A percentile compares a stretch with the other conserved stretches of the same genome.
These are phyloP conservation scores for Nectriaceae sp. DNA, from an alignment of 2,329 filamentous ascomycete species.

Conservation along the genomic window DNA sequence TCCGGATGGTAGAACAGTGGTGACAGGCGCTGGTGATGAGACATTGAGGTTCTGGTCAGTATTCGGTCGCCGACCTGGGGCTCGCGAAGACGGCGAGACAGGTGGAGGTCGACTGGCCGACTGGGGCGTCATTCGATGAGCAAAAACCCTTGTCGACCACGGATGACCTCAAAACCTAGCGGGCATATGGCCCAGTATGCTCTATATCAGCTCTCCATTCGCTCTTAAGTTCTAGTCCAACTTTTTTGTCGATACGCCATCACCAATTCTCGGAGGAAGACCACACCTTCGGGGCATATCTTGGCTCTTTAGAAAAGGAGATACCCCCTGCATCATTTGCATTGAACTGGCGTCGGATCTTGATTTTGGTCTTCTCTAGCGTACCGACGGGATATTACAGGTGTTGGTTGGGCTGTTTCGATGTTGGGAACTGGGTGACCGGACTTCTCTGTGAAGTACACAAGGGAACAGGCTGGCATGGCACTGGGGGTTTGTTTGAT, in stretches of 20 bases:
- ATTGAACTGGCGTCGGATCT: conserved; percentile 33
- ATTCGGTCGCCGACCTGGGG: conserved; percentile 79
- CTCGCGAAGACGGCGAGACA: conserved; percentile 67
- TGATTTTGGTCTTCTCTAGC: conserved; percentile 24
- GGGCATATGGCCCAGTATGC: no score
- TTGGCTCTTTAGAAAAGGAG: conserved; percentile 22
- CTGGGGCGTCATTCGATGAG: conserved; percentile 78
- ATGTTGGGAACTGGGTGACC: conserved; percentile 3
- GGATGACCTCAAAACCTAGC: no score
- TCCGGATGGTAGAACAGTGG: conserved; percentile 88
- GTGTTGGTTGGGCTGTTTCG: conserved; percentile 24
- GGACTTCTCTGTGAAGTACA: neutral
- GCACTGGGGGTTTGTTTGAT: neutral
- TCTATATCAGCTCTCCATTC: no score
- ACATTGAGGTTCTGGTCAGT: conserved; percentile 96
- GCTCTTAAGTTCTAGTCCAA: no score
- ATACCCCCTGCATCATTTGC: conserved; percentile 29
- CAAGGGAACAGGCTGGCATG: neutral
- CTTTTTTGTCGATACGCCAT: no score
- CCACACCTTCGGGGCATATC: no score
- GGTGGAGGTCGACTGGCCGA: conserved; percentile 66
- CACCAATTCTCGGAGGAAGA: no score
- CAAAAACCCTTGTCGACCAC: neutral
- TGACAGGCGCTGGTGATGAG: conserved; percentile 95
- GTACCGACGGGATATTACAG: conserved; percentile 13